Percentiles rank a stretch among this genome's conserved stretches.
Conservation (phyloP, 768 basidiomycete genomes). For the Panus rudis region DNA sequence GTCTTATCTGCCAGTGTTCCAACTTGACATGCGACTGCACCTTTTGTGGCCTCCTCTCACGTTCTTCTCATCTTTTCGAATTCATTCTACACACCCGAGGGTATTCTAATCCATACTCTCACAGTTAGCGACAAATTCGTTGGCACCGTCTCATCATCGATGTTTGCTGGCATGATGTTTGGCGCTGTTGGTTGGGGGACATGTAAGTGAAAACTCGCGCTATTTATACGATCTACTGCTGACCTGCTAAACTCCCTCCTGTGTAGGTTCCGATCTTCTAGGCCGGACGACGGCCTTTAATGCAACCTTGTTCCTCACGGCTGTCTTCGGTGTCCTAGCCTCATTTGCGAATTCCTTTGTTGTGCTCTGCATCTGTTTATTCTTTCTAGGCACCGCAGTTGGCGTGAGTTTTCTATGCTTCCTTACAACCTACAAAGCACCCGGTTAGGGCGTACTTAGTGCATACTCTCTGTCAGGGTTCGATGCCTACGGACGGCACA, state of each 20-base stretch:
- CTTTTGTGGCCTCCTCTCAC: slow-evolving; percentile 12
- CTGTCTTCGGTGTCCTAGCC: slow-evolving; percentile 78
- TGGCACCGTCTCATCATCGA: slow-evolving; percentile 77
- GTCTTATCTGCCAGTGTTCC: too few relatives aligned
- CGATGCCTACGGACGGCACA: slow-evolving; percentile 96
- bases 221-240: neutral
- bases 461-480: slow-evolving; percentile 45
- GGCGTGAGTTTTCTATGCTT: slow-evolving; percentile 56
- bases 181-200: slow-evolving; percentile 91
- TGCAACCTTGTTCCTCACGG: slow-evolving; percentile 82
- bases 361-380: slow-evolving; percentile 68
- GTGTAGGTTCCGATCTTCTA: slow-evolving; percentile 71
- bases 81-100: neutral
- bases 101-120: neutral
- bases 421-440: neutral
- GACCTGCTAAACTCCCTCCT: neutral
- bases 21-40: neutral
- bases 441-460: neutral
- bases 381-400: slow-evolving; percentile 87
- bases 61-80: neutral
- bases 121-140: slow-evolving; percentile 70
- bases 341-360: slow-evolving; percentile 66
- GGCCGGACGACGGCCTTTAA: slow-evolving; percentile 92
- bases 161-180: slow-evolving; percentile 97
- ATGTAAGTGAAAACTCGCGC: slow-evolving; percentile 37